A percentile compares a stretch with the other conserved stretches of the same genome.
These are phyloP conservation scores for Amauroascus verrucosus DNA, from an alignment of 2,329 filamentous ascomycete species.

Conservation along the genomic window DNA sequence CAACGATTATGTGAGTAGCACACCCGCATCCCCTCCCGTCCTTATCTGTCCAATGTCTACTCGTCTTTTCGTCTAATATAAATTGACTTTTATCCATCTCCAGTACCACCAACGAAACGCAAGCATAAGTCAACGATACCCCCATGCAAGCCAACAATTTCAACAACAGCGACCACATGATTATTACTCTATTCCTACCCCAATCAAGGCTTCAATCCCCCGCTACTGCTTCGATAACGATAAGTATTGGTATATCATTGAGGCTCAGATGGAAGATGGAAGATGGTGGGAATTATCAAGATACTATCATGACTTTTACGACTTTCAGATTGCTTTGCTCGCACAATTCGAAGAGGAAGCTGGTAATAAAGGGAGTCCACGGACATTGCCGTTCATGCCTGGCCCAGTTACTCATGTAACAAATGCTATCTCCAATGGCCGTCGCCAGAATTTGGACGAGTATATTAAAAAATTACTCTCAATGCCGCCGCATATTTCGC, in stretches of 20 bases:
- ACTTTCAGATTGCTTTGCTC: constrained; percentile 91
- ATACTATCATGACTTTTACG: constrained; percentile 98
- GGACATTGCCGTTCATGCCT: constrained; percentile 92
- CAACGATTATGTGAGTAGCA: constrained; percentile 40
- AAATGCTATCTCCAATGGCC: constrained; percentile 90
- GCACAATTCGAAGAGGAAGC: constrained; percentile 87
- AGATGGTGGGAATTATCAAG: constrained; percentile 85
- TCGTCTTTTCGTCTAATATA: constrained; percentile 16
- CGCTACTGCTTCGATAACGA: constrained; percentile 93
- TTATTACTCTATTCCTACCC: constrained; percentile 53
- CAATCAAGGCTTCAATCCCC: constrained; percentile 73
- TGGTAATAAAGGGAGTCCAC: constrained; percentile 69
- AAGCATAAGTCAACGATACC: constrained; percentile 26
- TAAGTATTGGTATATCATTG: constrained; percentile 98
- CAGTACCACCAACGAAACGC: constrained; percentile 32
- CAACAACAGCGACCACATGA: constrained; percentile 35
- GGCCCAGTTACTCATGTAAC: constrained; percentile 96
- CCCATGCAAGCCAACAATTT: constrained; percentile 35
- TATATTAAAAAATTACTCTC: constrained; percentile 87
- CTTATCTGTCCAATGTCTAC: neutral
- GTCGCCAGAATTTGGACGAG: constrained; percentile 83
- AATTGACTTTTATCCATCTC: neutral
- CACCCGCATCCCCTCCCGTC: no score
- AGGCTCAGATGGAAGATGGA: constrained; percentile 80
- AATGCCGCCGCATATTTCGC: constrained; percentile 73